A percentile compares a stretch with the other conserved stretches of the same genome.
Evolutionary conservation across 805 yeast species (phyloP).

Genomic region (Yamadazyma phyllophila): DNA sequence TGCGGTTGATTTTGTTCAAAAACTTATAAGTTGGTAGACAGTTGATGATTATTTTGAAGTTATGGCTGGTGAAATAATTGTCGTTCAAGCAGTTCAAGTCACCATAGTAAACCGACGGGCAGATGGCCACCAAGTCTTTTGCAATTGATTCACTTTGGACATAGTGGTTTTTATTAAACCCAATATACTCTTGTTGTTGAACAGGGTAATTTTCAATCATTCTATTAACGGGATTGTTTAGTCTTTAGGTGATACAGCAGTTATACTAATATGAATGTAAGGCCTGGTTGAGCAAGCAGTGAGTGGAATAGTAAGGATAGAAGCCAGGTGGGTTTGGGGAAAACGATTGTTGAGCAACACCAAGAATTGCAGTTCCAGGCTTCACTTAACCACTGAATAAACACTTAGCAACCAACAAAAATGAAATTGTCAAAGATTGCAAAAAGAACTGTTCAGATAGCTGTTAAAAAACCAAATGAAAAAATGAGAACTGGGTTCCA

Average conservation of each 20-base stretch:
- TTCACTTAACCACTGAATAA: too few relatives aligned
- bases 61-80: slow-evolving; percentile 19
- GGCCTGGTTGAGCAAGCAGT: too few relatives aligned
- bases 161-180: slow-evolving; percentile 2
- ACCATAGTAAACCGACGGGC: slow-evolving; percentile 23
- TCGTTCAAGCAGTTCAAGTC: slow-evolving; percentile 10
- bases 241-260: background rate
- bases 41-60: slow-evolving; percentile 38
- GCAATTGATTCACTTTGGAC: background rate
- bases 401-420: too few relatives aligned
- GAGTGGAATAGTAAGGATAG: too few relatives aligned
- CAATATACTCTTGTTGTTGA: slow-evolving; percentile 1
- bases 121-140: slow-evolving; percentile 17
- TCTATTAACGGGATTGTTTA: background rate
- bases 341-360: too few relatives aligned
- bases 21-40: slow-evolving; percentile 34
- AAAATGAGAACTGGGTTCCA: background rate
- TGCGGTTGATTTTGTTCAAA: slow-evolving; percentile 22
- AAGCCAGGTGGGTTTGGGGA: too few relatives aligned
- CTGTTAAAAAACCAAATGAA: background rate
- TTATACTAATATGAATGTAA: background rate
- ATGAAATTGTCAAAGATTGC: background rate
- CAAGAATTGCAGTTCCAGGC: too few relatives aligned
- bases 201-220: slow-evolving; percentile 13
- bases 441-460: background rate